phyloP scores from a whole-genome alignment of 441 rosid genomes.

The Hypseocharis bilobata region DNA sequence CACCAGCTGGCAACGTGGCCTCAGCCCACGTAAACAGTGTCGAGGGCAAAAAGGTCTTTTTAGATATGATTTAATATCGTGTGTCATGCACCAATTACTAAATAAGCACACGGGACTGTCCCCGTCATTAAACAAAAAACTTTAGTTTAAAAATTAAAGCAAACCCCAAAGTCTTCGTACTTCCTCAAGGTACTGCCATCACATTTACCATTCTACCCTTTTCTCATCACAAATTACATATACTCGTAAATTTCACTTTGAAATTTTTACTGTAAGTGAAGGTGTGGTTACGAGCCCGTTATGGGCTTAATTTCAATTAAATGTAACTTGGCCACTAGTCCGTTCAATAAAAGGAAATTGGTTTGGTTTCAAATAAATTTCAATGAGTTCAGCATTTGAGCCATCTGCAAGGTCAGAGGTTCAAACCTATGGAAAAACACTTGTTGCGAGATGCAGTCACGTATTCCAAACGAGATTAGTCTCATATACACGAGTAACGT shows the following conservation, averaged over 20 bases:
- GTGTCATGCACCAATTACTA: conserved; percentile 14
- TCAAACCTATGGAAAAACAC: no score
- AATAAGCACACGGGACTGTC: conserved; percentile 8
- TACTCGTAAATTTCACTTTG: neutral
- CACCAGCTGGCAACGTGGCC: neutral
- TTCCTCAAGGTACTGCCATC: neutral
- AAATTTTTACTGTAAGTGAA: neutral
- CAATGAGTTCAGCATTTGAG: no score
- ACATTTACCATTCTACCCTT: conserved; percentile 9
- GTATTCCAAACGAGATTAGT: neutral
- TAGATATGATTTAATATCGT: neutral
- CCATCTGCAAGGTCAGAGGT: no score
- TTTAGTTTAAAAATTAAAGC: neutral
- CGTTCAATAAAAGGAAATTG: no score
- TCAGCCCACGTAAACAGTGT: neutral
- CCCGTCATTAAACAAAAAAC: neutral
- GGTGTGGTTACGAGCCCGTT: no score
- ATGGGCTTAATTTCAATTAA: no score
- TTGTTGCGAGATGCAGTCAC: neutral
- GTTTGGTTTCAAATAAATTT: no score
- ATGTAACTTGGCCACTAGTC: no score
- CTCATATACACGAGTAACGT: no score
- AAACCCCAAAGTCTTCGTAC: neutral
- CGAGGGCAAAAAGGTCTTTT: conserved; percentile 19
- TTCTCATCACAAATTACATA: neutral